Evolutionary conservation across 192 early-diverging fungal genomes (phyloP).

Genomic region (Entophlyctis helioformis): DNA sequence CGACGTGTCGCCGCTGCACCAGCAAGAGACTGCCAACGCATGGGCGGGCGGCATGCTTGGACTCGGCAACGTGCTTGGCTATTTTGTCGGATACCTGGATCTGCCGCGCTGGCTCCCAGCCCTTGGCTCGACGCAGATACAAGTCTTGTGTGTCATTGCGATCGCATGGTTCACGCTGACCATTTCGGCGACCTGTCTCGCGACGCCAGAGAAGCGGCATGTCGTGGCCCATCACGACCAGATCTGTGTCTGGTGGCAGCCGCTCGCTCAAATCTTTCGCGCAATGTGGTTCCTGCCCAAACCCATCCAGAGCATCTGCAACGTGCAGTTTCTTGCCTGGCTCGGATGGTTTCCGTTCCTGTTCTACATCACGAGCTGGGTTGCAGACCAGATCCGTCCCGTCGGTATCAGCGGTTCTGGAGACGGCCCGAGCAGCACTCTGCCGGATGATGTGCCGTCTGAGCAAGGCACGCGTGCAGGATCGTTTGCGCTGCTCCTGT

Average conservation of each 20-base stretch:
- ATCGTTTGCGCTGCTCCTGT: constrained; percentile 72
- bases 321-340: constrained; percentile 91
- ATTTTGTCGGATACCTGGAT: constrained; percentile 75
- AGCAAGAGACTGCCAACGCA: constrained; percentile 72
- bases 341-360: constrained; percentile 95
- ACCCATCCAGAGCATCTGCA: constrained; percentile 65
- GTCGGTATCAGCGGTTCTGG: constrained; percentile 1
- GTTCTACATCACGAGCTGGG: constrained; percentile 74
- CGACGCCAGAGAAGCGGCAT: constrained; percentile 15
- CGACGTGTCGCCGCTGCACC: constrained; percentile 63
- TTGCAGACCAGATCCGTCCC: constrained; percentile 52
- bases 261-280: constrained; percentile 25
- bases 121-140: constrained; percentile 63
- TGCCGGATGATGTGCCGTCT: constrained; percentile 9
- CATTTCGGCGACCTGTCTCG: constrained; percentile 55
- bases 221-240: constrained; percentile 2
- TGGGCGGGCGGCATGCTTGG: constrained; percentile 82
- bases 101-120: constrained; percentile 52
- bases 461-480: constrained; percentile 63
- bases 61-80: constrained; percentile 72
- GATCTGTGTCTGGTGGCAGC: constrained; percentile 11
- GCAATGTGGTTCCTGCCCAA: constrained; percentile 50
- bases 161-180: constrained; percentile 44
- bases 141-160: constrained; percentile 67
- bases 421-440: constrained; percentile 14